phyloP scores from a whole-genome alignment of 2,329 filamentous ascomycete genomes.

The Aspergillus quadricinctus region DNA sequence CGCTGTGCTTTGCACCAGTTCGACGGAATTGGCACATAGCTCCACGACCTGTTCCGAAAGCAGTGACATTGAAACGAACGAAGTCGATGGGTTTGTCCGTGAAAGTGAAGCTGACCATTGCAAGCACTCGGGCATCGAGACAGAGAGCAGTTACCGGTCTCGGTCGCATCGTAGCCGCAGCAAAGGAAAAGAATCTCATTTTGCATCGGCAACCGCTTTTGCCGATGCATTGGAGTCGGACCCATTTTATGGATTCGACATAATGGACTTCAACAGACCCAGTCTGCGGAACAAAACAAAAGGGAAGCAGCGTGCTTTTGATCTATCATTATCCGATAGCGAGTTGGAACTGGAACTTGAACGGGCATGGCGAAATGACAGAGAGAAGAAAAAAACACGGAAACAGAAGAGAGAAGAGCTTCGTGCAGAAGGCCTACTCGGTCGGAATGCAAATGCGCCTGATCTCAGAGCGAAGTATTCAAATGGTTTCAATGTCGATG shows the following conservation, averaged over 20 bases:
- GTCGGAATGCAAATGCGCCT: slow-evolving; percentile 50
- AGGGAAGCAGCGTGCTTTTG: slow-evolving; percentile 52
- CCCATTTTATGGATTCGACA: slow-evolving; percentile 67
- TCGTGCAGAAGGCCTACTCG: slow-evolving; percentile 62
- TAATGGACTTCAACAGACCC: slow-evolving; percentile 76
- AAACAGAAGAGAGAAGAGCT: slow-evolving; percentile 68
- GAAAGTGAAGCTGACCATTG: background rate
- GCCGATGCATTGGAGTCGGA: slow-evolving; percentile 57
- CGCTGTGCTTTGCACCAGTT: background rate
- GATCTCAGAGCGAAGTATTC: slow-evolving; percentile 68
- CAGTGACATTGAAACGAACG: background rate
- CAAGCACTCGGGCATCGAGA: background rate
- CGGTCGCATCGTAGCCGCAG: background rate
- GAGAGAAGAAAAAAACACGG: slow-evolving; percentile 64
- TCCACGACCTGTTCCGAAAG: background rate
- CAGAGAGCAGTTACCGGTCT: background rate
- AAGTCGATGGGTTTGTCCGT: background rate
- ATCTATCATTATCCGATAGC: slow-evolving; percentile 59
- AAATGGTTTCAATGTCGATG: slow-evolving; percentile 64
- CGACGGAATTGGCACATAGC: background rate
- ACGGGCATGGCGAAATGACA: slow-evolving; percentile 61
- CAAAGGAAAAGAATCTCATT: slow-evolving; percentile 23
- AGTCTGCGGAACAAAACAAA: slow-evolving; percentile 64
- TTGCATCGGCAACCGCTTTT: slow-evolving; percentile 53
- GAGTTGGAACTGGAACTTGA: slow-evolving; percentile 61